Conservation (phyloP, 2,329 filamentous ascomycete species). For the Neofusicoccum sp. region DNA sequence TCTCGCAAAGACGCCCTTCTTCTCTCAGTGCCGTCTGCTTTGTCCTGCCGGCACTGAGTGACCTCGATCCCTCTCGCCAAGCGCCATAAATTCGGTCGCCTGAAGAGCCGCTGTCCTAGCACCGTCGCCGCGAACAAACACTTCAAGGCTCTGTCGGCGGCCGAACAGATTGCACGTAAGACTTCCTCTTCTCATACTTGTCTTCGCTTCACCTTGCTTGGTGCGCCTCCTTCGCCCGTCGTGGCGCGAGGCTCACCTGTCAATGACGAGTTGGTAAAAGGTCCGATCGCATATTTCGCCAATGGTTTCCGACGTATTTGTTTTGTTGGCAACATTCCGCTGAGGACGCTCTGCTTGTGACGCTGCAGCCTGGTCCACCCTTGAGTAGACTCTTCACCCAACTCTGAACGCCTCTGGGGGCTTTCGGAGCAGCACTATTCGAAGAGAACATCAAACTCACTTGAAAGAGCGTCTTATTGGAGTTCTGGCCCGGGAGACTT, state of each 20-base stretch:
- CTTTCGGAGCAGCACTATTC: not conserved
- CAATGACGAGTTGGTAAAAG: conserved; percentile 21
- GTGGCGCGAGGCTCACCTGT: not conserved
- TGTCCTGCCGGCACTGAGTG: not conserved
- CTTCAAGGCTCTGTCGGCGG: conserved; percentile 10
- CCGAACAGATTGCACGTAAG: conserved; percentile 1
- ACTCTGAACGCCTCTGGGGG: not conserved
- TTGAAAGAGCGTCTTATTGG: conserved; percentile 17
- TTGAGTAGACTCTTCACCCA: conserved; percentile 5
- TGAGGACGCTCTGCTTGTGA: conserved; percentile 11
- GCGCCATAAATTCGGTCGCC: conserved; percentile 7
- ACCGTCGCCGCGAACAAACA: not conserved
- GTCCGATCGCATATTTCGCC: conserved; percentile 12
- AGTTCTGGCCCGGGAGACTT: conserved; percentile 6
- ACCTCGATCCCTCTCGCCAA: not conserved
- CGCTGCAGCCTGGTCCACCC: not conserved
- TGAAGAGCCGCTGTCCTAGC: not conserved
- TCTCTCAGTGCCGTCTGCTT: not conserved
- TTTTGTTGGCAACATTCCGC: not conserved
- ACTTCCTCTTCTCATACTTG: not conserved
- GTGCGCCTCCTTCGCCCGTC: not conserved
- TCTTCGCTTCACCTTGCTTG: not conserved
- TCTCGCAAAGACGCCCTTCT: not conserved
- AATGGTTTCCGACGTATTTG: conserved; percentile 1
- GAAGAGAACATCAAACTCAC: conserved; percentile 17